These are phyloP conservation scores for Chlorophyllum brunneum DNA, from an alignment of 768 basidiomycete species.

Conservation along the genomic window DNA sequence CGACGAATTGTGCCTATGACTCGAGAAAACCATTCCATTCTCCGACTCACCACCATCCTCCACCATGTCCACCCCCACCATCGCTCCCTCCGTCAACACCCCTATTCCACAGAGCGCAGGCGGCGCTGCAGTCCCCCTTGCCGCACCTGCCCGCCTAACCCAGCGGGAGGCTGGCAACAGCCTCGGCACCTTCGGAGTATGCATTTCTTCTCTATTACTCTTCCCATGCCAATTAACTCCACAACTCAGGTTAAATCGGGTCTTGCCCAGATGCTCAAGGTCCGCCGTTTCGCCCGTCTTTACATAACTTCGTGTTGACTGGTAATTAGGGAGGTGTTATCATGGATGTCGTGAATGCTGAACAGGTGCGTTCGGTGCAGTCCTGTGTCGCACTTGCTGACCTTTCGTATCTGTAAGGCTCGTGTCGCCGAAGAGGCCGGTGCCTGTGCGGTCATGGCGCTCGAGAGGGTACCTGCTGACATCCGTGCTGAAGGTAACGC, in stretches of 20 bases:
- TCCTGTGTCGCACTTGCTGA: constrained; percentile 4
- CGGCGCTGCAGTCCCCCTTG: constrained; percentile 34
- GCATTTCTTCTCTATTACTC: constrained; percentile 18
- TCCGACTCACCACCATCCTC: constrained; percentile 13
- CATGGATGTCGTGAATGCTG: constrained; percentile 91
- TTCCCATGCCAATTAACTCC: constrained; percentile 7
- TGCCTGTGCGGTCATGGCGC: constrained; percentile 96
- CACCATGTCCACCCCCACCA: constrained; percentile 25
- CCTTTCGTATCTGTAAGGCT: constrained; percentile 49
- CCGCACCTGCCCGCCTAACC: constrained; percentile 52
- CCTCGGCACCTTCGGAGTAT: constrained; percentile 70
- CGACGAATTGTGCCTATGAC: constrained; percentile 14
- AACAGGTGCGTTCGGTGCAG: constrained; percentile 40
- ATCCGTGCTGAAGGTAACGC: constrained; percentile 70
- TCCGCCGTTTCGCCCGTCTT: constrained; percentile 23
- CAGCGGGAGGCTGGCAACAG: constrained; percentile 52
- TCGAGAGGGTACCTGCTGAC: constrained; percentile 93
- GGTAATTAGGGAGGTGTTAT: constrained; percentile 70
- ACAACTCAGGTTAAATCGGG: constrained; percentile 79
- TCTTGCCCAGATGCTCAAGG: constrained; percentile 96
- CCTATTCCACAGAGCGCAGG: constrained; percentile 37
- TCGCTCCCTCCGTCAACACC: constrained; percentile 29
- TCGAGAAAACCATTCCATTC: constrained; percentile 12
- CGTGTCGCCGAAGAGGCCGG: constrained; percentile 97
- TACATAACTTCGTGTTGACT: constrained; percentile 9